Evolutionary conservation across 345 rosid genomes (phyloP).

Genomic region (Lepidium sativum): DNA sequence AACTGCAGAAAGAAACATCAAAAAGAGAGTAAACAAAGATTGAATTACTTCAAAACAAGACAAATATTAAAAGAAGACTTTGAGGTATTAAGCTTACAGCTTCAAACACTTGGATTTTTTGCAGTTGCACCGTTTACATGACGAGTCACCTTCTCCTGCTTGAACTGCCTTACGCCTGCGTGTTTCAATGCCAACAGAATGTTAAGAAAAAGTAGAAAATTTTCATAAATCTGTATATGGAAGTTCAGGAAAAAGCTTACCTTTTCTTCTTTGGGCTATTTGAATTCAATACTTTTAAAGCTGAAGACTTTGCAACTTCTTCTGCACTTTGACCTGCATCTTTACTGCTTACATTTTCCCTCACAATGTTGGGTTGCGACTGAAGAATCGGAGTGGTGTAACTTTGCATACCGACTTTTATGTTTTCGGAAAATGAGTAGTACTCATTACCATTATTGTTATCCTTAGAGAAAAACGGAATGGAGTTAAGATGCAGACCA

Average conservation of each 20-base stretch:
- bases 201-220: not conserved
- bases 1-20: conserved; percentile 10
- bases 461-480: conserved; percentile 42
- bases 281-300: conserved; percentile 36
- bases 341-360: conserved; percentile 33
- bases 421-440: conserved; percentile 29
- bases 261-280: conserved; percentile 70
- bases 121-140: conserved; percentile 91
- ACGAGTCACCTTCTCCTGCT: conserved; percentile 45
- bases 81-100: conserved; percentile 55
- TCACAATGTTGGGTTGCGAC: conserved; percentile 20
- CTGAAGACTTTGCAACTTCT: not conserved
- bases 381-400: not conserved
- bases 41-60: conserved; percentile 17
- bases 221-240: not conserved
- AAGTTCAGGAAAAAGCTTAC: conserved; percentile 28
- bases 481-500: conserved; percentile 79
- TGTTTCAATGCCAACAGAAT: not conserved
- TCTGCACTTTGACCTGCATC: not conserved
- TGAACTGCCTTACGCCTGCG: conserved; percentile 57
- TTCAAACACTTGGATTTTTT: conserved; percentile 88
- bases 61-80: not conserved
- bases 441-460: conserved; percentile 30
- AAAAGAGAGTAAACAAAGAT: conserved; percentile 14
- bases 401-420: conserved; percentile 24